Conservation (phyloP, 1,284 basidiomycete genomes). For the Erythrobasidium hasegawianum region DNA sequence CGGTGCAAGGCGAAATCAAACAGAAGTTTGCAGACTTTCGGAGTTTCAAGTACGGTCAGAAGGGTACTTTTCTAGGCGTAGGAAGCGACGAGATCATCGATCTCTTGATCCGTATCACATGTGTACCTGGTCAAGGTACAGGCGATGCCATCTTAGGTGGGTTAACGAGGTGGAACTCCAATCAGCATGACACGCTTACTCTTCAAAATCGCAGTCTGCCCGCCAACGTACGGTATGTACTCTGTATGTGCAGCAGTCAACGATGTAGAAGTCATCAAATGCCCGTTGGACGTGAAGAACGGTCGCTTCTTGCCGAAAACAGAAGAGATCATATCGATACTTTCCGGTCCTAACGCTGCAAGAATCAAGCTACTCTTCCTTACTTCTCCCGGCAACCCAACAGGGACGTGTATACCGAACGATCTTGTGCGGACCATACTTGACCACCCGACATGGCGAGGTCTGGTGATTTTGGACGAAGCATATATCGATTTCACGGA, state of each 20-base stretch:
- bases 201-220: constrained; percentile 52
- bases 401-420: constrained; percentile 80
- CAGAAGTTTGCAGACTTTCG: constrained; percentile 67
- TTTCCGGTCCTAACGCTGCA: constrained; percentile 52
- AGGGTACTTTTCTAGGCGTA: constrained; percentile 89
- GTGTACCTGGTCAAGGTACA: constrained; percentile 63
- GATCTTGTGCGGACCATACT: constrained; percentile 66
- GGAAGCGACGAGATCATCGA: constrained; percentile 98
- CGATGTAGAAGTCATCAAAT: constrained; percentile 78
- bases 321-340: constrained; percentile 49
- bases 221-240: constrained; percentile 99
- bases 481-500: constrained; percentile 92
- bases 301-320: constrained; percentile 75
- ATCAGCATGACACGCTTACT: not conserved
- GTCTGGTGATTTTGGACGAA: constrained; percentile 91
- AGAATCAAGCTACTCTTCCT: constrained; percentile 87
- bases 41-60: constrained; percentile 58
- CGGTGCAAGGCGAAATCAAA: constrained; percentile 76
- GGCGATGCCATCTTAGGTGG: constrained; percentile 61
- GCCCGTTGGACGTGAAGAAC: constrained; percentile 67
- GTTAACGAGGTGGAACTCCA: too few species aligned
- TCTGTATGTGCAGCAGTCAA: constrained; percentile 91
- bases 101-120: constrained; percentile 83
- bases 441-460: constrained; percentile 76
- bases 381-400: constrained; percentile 97